These are phyloP conservation scores for Begonia masoniana DNA, from an alignment of 306 rosid species.

Conservation along the genomic window DNA sequence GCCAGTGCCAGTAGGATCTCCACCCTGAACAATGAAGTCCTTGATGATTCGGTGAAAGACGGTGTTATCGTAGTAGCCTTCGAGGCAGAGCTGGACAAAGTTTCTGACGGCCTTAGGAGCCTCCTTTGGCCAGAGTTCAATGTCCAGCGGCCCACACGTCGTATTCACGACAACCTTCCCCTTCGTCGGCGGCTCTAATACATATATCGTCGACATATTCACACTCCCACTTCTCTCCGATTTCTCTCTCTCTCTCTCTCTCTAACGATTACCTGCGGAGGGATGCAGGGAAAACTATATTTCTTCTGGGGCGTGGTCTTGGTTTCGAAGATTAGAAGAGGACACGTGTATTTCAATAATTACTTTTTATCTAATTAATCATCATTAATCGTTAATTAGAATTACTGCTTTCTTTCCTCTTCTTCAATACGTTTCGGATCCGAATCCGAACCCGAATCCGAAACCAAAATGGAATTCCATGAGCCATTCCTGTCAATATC, in stretches of 20 bases:
- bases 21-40: constrained; percentile 72
- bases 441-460: too few relatives aligned
- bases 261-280: not conserved
- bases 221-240: not conserved
- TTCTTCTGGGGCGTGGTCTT: not conserved
- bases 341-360: too few relatives aligned
- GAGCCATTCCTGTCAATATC: too few relatives aligned
- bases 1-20: constrained; percentile 89
- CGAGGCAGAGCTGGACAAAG: constrained; percentile 97
- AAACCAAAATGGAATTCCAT: too few relatives aligned
- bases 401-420: too few relatives aligned
- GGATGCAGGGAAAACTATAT: too few relatives aligned
- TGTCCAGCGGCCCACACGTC: constrained; percentile 78
- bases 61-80: constrained; percentile 63
- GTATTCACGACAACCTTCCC: constrained; percentile 83
- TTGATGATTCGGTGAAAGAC: constrained; percentile 79
- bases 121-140: constrained; percentile 94
- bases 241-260: not conserved
- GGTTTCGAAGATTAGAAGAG: too few relatives aligned
- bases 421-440: too few relatives aligned
- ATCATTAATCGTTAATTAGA: too few relatives aligned
- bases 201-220: constrained; percentile 89
- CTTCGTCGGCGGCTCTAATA: constrained; percentile 88
- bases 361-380: too few relatives aligned
- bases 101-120: constrained; percentile 90